Evolutionary conservation across 2,329 filamentous ascomycete species (phyloP).

Genomic region (Elsinoe perseae): DNA sequence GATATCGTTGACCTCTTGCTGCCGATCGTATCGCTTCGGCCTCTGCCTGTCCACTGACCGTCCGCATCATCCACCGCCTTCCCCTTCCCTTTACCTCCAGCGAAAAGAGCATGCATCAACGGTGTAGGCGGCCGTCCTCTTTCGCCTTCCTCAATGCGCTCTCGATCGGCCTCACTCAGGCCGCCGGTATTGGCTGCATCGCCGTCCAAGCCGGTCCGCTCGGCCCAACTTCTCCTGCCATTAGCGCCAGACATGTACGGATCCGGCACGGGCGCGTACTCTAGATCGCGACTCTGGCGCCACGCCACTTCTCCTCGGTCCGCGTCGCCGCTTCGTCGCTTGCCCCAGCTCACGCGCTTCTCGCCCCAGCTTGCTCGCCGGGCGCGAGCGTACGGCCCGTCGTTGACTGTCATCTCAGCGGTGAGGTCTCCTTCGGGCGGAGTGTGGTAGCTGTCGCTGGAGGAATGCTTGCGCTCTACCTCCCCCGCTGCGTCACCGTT

Average conservation of each 20-base stretch:
- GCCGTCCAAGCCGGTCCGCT: not conserved
- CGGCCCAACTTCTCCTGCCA: not conserved
- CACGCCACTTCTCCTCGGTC: not conserved
- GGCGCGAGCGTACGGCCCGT: constrained; percentile 14
- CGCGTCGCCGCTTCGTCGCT: not conserved
- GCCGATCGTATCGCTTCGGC: not conserved
- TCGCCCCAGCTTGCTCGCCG: not conserved
- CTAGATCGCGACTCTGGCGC: not conserved
- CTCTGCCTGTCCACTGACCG: not conserved
- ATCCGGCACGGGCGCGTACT: constrained; percentile 10
- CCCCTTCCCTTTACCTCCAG: not conserved
- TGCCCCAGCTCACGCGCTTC: not conserved
- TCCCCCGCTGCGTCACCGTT: not conserved
- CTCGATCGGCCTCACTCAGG: not conserved
- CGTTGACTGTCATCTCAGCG: constrained; percentile 2
- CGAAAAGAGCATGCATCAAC: constrained; percentile 12
- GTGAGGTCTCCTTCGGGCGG: not conserved
- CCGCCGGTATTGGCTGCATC: not conserved
- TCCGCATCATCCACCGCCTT: not conserved
- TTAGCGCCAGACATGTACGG: not conserved
- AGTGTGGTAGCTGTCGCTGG: constrained; percentile 1
- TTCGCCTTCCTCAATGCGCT: not conserved
- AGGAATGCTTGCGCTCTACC: not conserved
- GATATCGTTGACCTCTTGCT: not conserved
- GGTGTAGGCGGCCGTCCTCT: constrained; percentile 1